Conservation (phyloP, 2,329 filamentous ascomycete species). For the Thielaviopsis punctulata region DNA sequence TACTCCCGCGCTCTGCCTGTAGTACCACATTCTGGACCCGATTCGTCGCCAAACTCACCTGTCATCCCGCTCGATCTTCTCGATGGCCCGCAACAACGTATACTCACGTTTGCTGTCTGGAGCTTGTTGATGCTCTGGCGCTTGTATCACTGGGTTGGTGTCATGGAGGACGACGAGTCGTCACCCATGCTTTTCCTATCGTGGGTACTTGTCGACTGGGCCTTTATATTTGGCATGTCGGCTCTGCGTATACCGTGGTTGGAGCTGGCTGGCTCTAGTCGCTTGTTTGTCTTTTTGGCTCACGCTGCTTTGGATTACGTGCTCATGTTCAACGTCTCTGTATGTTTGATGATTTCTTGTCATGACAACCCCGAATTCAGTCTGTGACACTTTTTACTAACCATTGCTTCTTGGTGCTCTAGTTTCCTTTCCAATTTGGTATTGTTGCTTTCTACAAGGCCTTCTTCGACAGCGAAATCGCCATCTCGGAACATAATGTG, state of each 20-base stretch:
- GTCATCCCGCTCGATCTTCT: slow-evolving; percentile 67
- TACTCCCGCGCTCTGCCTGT: slow-evolving; percentile 23
- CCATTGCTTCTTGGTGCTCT: not conserved
- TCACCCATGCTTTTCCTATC: slow-evolving; percentile 88
- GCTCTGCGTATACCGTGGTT: slow-evolving; percentile 89
- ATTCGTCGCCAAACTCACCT: slow-evolving; percentile 29
- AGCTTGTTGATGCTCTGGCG: slow-evolving; percentile 62
- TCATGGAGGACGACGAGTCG: slow-evolving; percentile 66
- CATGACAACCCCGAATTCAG: not conserved
- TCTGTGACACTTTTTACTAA: not conserved
- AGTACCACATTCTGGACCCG: slow-evolving; percentile 24
- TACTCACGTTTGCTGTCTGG: slow-evolving; percentile 75
- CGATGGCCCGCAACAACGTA: slow-evolving; percentile 78
- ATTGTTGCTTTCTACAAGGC: slow-evolving; percentile 58
- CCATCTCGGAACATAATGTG: slow-evolving; percentile 84
- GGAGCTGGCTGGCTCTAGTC: slow-evolving; percentile 65
- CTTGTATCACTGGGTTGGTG: slow-evolving; percentile 66
- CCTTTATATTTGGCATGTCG: slow-evolving; percentile 76
- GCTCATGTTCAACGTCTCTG: slow-evolving; percentile 81
- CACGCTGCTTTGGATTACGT: slow-evolving; percentile 65
- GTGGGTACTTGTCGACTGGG: slow-evolving; percentile 75
- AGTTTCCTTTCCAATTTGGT: slow-evolving; percentile 60
- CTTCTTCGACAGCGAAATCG: slow-evolving; percentile 81
- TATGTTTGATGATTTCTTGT: slow-evolving; percentile 25
- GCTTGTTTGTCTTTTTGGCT: slow-evolving; percentile 50